A percentile compares a stretch with the other conserved stretches of the same genome.
phyloP scores from a whole-genome alignment of 495 filamentous ascomycete genomes.

The Hypoxylon fuscum region DNA sequence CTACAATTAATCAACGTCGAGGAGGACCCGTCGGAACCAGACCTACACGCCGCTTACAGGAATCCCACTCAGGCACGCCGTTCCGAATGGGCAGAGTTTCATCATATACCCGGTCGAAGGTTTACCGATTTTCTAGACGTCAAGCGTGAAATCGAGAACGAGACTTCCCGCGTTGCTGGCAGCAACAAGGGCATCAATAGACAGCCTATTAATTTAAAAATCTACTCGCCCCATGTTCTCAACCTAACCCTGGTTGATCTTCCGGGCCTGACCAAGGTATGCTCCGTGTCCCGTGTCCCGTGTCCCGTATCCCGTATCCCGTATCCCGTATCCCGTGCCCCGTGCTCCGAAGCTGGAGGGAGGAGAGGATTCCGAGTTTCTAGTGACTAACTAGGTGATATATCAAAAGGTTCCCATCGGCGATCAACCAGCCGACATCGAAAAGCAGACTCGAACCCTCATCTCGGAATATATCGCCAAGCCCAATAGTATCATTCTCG shows the following conservation, averaged over 20 bases:
- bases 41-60: conserved; percentile 63
- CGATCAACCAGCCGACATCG: conserved; percentile 97
- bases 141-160: conserved; percentile 96
- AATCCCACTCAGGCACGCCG: conserved; percentile 55
- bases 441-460: conserved; percentile 96
- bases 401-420: conserved; percentile 90
- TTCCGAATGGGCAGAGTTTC: conserved; percentile 95
- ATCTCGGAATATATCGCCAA: conserved; percentile 99
- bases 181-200: conserved; percentile 99
- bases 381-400: too few relatives aligned
- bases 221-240: conserved; percentile 96
- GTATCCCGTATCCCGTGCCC: too few relatives aligned
- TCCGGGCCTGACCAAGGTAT: conserved; percentile 93
- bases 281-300: conserved; percentile 18
- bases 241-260: conserved; percentile 97
- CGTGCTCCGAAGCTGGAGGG: too few relatives aligned
- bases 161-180: conserved; percentile 93
- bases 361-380: too few relatives aligned
- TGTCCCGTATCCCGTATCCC: not conserved
- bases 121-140: conserved; percentile 93
- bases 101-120: conserved; percentile 87
- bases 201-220: conserved; percentile 97
- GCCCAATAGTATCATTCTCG: conserved; percentile 97
- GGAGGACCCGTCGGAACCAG: conserved; percentile 76
- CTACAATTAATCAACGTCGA: conserved; percentile 98